Base-by-base conservation (phyloP, 805 yeast species). In the Metschnikowia baotianmanensis region DNA sequence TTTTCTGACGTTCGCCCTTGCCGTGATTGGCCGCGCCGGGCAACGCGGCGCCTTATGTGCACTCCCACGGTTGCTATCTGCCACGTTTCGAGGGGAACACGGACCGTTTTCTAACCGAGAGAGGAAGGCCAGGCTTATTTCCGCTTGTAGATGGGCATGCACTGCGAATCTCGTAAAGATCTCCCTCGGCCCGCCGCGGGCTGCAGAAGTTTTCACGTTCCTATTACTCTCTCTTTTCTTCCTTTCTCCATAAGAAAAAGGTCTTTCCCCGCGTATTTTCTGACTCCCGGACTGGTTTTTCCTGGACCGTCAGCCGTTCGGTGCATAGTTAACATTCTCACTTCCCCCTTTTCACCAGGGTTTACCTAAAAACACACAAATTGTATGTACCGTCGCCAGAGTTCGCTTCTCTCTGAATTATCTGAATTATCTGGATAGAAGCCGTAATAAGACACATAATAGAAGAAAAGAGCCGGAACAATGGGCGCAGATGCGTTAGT, bases 141-240 rank as follows among this genome's bases (percentile, higher is more conserved):
- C n/a, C n/a, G n/a, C n/a, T n/a, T n/a, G 35, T n/a, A 18, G 22
- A 22, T 20, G 12, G 10, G 28, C 31, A n/a, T 22, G 3, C 9
- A 6, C 36, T 27, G 30, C 42, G 42, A 37, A 38, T 27, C 33
- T 38, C 29, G 29, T 18, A 38, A 22, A 21, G 24, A 21, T 21
- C 9, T 12, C 42, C 37, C 37, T 31, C 33, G 31, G 42, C 29
- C 27, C 13, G 11, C 15, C 17, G 27, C 26, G 26, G 12, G 6
- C n/a, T 31, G 5, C 21, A 15, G 26, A 25, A 16, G n/a, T 19
- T 18, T 29, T 19, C 26, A 4, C 7, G 22, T 36, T n/a, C 31
- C 12, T 26, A 26, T 21, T 29, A 28, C 21, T 22, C 20, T 22
- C 31, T 27, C 20, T 20, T 38, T 25, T 16, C 25, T 20, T 18